Conservation (phyloP, 2,329 filamentous ascomycete genomes). For the Cordyceps sp. region DNA sequence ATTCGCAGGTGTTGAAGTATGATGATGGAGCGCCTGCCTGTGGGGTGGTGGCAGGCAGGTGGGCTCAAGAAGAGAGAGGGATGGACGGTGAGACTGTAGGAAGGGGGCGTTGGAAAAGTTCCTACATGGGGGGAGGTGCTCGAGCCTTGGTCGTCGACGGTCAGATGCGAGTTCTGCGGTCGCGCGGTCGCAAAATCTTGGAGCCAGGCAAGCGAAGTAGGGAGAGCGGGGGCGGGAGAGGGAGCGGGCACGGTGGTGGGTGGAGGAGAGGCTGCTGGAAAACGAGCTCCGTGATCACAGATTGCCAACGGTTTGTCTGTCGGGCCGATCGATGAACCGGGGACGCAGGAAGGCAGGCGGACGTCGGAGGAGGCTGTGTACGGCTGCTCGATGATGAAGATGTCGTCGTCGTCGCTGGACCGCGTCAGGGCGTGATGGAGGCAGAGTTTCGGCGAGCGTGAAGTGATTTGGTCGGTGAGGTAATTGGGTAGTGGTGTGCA, state of each 20-base stretch:
- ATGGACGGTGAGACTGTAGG: constrained; percentile 11
- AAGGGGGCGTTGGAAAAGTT: constrained; percentile 9
- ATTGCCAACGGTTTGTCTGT: too few species aligned
- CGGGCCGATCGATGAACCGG: too few species aligned
- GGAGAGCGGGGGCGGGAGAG: neutral
- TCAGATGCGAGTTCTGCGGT: neutral
- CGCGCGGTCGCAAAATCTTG: neutral
- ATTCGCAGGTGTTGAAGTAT: constrained; percentile 14
- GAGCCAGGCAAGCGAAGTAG: neutral
- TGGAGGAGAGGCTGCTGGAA: constrained; percentile 1
- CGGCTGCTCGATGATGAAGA: too few species aligned
- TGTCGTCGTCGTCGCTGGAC: neutral
- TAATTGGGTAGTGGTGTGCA: constrained; percentile 5
- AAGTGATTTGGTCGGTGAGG: constrained; percentile 2
- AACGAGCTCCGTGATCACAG: constrained; percentile 2
- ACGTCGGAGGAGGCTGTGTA: too few species aligned
- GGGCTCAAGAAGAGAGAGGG: constrained; percentile 11
- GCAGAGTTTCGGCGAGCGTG: constrained; percentile 1
- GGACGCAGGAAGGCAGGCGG: too few species aligned
- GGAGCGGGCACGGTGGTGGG: too few species aligned
- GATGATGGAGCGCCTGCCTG: constrained; percentile 19
- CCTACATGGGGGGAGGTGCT: constrained; percentile 16
- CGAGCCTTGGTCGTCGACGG: constrained; percentile 1
- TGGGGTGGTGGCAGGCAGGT: constrained; percentile 16
- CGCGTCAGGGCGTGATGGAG: constrained; percentile 1